These are phyloP conservation scores for Cinnamomum micranthum DNA, from an alignment of 164 flowering plant species.

Conservation along the genomic window DNA sequence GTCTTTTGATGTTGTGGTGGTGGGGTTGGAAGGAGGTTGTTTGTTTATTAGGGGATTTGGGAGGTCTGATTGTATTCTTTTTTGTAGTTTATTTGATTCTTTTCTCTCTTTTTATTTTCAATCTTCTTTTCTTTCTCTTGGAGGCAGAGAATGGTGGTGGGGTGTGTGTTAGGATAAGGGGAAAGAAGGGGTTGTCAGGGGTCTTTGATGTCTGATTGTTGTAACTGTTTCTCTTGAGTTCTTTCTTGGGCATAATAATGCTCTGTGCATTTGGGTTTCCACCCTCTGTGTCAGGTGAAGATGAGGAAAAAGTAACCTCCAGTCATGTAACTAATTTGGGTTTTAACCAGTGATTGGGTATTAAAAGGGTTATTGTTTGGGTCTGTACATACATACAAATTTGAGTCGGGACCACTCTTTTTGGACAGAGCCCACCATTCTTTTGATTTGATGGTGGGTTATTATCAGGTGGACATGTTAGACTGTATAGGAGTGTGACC, in stretches of 20 bases:
- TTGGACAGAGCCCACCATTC: too few relatives aligned
- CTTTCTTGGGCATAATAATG: background rate
- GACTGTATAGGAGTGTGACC: too few relatives aligned
- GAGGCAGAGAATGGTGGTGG: background rate
- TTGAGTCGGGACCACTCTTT: too few relatives aligned
- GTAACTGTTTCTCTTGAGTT: background rate
- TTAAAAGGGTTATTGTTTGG: too few relatives aligned
- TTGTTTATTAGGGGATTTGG: constrained; percentile 1
- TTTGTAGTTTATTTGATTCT: background rate
- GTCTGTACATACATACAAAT: too few relatives aligned
- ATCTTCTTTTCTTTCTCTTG: background rate
- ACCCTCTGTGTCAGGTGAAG: too few relatives aligned
- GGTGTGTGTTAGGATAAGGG: background rate
- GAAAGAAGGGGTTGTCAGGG: background rate
- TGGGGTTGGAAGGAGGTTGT: background rate
- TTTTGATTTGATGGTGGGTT: too few relatives aligned
- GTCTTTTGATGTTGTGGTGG: background rate
- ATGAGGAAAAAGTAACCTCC: too few relatives aligned
- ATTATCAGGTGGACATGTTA: too few relatives aligned
- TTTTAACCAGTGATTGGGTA: too few relatives aligned
- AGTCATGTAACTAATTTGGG: too few relatives aligned
- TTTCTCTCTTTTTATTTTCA: background rate
- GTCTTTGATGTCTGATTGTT: constrained; percentile 2
- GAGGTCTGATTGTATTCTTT: background rate
- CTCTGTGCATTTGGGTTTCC: background rate